Evolutionary conservation across 345 rosid genomes (phyloP).

Genomic region (Eutrema heterophyllum): DNA sequence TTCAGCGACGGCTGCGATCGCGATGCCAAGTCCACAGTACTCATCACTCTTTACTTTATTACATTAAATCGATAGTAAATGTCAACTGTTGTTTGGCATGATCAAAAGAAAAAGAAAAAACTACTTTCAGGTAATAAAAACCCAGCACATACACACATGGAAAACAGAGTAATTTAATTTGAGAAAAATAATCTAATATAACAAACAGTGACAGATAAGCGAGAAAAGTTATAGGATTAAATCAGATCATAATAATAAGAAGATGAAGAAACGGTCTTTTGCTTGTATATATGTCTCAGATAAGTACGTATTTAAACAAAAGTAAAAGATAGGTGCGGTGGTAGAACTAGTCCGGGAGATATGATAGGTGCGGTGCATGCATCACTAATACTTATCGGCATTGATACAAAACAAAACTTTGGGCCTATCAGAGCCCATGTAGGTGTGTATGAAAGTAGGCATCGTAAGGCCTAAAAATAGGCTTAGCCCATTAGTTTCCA

Average conservation of each 20-base stretch:
- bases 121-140: too few relatives aligned
- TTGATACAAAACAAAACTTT: too few relatives aligned
- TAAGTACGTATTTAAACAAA: conserved; percentile 2
- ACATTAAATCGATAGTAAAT: not conserved
- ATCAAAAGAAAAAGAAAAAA: too few relatives aligned
- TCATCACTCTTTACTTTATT: conserved; percentile 6
- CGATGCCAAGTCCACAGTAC: conserved; percentile 13
- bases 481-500: not conserved
- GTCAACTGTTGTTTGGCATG: not conserved
- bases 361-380: not conserved
- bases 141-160: not conserved
- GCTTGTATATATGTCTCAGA: conserved; percentile 15
- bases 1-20: conserved; percentile 9
- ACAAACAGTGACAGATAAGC: not conserved
- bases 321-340: not conserved
- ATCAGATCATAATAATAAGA: not conserved
- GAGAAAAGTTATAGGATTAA: not conserved
- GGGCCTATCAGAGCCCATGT: not conserved
- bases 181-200: not conserved
- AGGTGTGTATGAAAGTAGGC: not conserved
- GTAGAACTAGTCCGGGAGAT: conserved; percentile 17
- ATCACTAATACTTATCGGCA: too few relatives aligned
- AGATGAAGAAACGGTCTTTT: conserved; percentile 17
- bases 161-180: not conserved
- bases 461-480: not conserved